Conservation (phyloP, 2,329 filamentous ascomycete genomes). For the Hypoxylon sp. region DNA sequence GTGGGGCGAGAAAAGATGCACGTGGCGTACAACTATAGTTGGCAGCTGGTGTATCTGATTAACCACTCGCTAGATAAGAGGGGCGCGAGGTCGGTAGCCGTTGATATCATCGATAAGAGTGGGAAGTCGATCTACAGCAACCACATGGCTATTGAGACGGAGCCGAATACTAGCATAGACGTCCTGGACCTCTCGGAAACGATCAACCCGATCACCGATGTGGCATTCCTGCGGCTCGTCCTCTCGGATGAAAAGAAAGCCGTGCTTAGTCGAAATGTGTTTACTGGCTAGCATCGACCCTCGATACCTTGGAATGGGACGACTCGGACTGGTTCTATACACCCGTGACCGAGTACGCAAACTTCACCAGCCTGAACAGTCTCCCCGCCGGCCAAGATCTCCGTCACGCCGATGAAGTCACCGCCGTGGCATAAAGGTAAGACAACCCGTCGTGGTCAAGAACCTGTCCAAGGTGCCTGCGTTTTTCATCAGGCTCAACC, state of each 20-base stretch:
- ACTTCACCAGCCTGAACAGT: conserved; percentile 55
- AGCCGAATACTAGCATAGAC: conserved; percentile 55
- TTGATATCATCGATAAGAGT: conserved; percentile 58
- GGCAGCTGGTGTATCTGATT: conserved; percentile 58
- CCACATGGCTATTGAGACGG: conserved; percentile 46
- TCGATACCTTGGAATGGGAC: conserved; percentile 63
- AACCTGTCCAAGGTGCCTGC: conserved; percentile 62
- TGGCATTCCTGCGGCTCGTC: conserved; percentile 60
- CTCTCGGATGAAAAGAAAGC: conserved; percentile 48
- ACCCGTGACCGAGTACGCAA: conserved; percentile 59
- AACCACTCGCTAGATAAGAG: conserved; percentile 57
- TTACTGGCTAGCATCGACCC: conserved; percentile 61
- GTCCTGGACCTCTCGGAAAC: conserved; percentile 46
- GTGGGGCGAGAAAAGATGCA: conserved; percentile 60
- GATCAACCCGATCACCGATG: conserved; percentile 48
- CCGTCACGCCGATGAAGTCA: conserved; percentile 37
- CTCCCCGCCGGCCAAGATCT: conserved; percentile 51
- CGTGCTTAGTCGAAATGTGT: conserved; percentile 63
- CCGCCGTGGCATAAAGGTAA: background rate
- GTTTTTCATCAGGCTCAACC: conserved; percentile 62
- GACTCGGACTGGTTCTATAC: conserved; percentile 67
- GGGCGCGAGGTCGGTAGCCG: conserved; percentile 52
- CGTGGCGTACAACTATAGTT: conserved; percentile 62
- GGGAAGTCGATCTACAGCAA: conserved; percentile 54
- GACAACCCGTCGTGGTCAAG: conserved; percentile 52